Evolutionary conservation across 345 rosid genomes (phyloP).

Genomic region (Garcia nutans): DNA sequence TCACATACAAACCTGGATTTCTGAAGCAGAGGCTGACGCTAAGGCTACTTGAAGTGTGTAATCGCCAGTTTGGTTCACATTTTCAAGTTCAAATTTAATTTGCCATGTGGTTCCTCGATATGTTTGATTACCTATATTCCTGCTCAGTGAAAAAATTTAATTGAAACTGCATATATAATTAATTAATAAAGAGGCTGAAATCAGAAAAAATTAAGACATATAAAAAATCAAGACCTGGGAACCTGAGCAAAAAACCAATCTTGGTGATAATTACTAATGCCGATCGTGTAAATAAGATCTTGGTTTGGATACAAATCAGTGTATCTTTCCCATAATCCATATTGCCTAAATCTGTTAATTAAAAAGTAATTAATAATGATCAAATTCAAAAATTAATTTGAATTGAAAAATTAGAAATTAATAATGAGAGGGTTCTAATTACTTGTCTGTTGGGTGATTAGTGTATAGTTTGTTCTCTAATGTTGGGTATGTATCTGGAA

Average conservation of each 20-base stretch:
- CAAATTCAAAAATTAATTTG: not conserved
- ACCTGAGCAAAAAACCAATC: conserved; percentile 90
- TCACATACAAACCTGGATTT: conserved; percentile 36
- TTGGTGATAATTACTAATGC: conserved; percentile 40
- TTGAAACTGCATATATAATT: no score
- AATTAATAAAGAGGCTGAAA: no score
- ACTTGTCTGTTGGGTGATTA: conserved; percentile 36
- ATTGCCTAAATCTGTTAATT: conserved; percentile 62
- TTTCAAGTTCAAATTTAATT: conserved; percentile 45
- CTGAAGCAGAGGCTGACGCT: conserved; percentile 56
- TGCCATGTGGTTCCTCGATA: conserved; percentile 62
- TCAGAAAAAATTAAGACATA: not conserved
- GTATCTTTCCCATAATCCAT: conserved; percentile 73
- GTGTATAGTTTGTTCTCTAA: conserved; percentile 45
- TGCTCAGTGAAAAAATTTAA: conserved; percentile 8
- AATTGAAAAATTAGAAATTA: not conserved
- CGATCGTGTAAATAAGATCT: conserved; percentile 53
- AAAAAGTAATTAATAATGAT: not conserved
- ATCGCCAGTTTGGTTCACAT: conserved; percentile 26
- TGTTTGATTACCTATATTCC: conserved; percentile 37
- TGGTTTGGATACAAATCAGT: conserved; percentile 46
- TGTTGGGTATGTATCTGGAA: conserved; percentile 61
- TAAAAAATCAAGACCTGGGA: conserved; percentile 41
- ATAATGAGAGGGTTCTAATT: not conserved
- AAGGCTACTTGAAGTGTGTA: conserved; percentile 71